Percentiles rank a stretch among this genome's conserved stretches.
Evolutionary conservation across 495 filamentous ascomycete genomes (phyloP).

Genomic region (Aspergillus ostianus): DNA sequence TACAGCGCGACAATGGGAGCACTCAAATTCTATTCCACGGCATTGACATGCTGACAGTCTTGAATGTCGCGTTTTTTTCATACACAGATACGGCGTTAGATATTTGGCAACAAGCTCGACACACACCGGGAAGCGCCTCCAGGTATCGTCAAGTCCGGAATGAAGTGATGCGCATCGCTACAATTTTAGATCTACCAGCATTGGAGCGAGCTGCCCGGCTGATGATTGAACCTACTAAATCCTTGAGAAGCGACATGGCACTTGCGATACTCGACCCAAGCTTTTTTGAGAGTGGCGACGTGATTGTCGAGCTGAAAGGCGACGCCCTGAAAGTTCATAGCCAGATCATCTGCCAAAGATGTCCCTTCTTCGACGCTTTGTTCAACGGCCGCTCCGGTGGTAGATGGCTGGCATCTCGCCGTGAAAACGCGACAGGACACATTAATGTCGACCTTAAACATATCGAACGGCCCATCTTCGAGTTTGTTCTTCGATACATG

Average conservation of each 20-base stretch:
- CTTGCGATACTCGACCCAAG: slow-evolving; percentile 60
- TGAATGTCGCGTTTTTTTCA: slow-evolving; percentile 76
- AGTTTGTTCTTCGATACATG: slow-evolving; percentile 74
- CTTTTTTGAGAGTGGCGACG: slow-evolving; percentile 75
- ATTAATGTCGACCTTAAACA: slow-evolving; percentile 82
- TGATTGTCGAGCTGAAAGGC: slow-evolving; percentile 72
- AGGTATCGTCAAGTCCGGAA: slow-evolving; percentile 74
- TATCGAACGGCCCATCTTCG: slow-evolving; percentile 67
- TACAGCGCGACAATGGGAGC: slow-evolving; percentile 51
- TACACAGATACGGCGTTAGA: slow-evolving; percentile 81
- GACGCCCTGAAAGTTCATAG: slow-evolving; percentile 69
- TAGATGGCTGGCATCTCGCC: slow-evolving; percentile 73
- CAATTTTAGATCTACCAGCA: slow-evolving; percentile 59
- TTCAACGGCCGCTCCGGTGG: slow-evolving; percentile 84
- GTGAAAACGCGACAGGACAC: slow-evolving; percentile 46
- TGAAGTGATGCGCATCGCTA: slow-evolving; percentile 79
- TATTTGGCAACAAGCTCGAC: slow-evolving; percentile 74
- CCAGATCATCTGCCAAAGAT: slow-evolving; percentile 73
- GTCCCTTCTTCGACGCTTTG: slow-evolving; percentile 87
- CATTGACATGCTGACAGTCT: slow-evolving; percentile 69
- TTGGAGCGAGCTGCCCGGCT: slow-evolving; percentile 74
- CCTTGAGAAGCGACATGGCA: slow-evolving; percentile 66
- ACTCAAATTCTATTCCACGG: slow-evolving; percentile 58
- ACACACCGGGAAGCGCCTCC: slow-evolving; percentile 57
- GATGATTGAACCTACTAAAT: slow-evolving; percentile 62